Evolutionary conservation across 495 filamentous ascomycete species (phyloP).

Genomic region (Bryoglossum gracile): DNA sequence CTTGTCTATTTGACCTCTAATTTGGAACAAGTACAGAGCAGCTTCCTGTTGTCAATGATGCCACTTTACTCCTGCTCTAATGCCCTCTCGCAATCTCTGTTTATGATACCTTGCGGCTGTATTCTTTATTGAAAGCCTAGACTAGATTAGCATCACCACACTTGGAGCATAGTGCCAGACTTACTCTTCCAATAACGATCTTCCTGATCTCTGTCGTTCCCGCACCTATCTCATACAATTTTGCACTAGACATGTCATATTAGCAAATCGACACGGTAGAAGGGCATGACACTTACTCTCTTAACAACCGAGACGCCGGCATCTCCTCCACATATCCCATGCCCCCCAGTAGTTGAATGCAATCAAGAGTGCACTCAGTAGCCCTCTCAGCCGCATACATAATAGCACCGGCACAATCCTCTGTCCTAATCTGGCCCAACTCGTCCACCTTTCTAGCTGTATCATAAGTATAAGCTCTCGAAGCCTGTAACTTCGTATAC

Average conservation of each 20-base stretch:
- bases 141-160: neutral
- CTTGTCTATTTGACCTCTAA: no score
- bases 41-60: no score
- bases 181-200: slow-evolving; percentile 79
- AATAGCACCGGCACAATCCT: slow-evolving; percentile 93
- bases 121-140: slow-evolving; percentile 82
- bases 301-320: slow-evolving; percentile 72
- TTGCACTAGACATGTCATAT: slow-evolving; percentile 30
- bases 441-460: slow-evolving; percentile 73
- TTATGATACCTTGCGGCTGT: slow-evolving; percentile 34
- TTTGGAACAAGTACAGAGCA: no score
- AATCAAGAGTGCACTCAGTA: slow-evolving; percentile 81
- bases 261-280: neutral
- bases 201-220: slow-evolving; percentile 90
- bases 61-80: no score
- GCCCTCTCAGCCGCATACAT: slow-evolving; percentile 91
- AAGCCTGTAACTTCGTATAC: slow-evolving; percentile 87
- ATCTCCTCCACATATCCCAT: slow-evolving; percentile 97
- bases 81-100: no score
- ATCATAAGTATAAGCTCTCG: slow-evolving; percentile 69
- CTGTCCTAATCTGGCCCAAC: slow-evolving; percentile 60
- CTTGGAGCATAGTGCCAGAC: neutral
- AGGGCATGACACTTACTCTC: slow-evolving; percentile 51
- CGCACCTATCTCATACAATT: slow-evolving; percentile 94
- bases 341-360: slow-evolving; percentile 90